phyloP scores from a whole-genome alignment of 1,284 basidiomycete species.

The Microstroma glucosiphilum region DNA sequence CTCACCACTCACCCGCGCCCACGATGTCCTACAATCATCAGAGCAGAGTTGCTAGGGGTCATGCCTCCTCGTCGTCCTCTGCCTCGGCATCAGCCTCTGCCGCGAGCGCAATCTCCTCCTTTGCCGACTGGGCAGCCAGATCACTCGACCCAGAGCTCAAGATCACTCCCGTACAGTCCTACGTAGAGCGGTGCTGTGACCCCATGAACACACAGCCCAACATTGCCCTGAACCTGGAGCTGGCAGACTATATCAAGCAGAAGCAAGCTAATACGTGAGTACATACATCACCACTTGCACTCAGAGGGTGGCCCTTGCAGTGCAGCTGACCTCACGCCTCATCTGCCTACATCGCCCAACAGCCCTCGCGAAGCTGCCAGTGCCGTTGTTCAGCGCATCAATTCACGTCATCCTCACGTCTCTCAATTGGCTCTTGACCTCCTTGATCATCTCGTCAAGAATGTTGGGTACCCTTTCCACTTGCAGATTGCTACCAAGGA shows the following conservation, averaged over 20 bases:
- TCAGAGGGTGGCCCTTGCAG: neutral
- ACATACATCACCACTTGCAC: slow-evolving; percentile 17
- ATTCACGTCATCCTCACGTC: slow-evolving; percentile 83
- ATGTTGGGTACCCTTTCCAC: slow-evolving; percentile 93
- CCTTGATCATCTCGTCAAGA: slow-evolving; percentile 87
- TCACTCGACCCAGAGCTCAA: slow-evolving; percentile 36
- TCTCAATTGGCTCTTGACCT: slow-evolving; percentile 67
- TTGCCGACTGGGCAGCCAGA: slow-evolving; percentile 37
- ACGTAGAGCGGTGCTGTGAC: slow-evolving; percentile 71
- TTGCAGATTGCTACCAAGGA: slow-evolving; percentile 98
- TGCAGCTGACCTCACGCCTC: neutral
- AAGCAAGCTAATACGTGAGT: slow-evolving; percentile 95
- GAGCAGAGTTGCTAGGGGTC: neutral
- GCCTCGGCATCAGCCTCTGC: slow-evolving; percentile 15
- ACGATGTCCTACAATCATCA: slow-evolving; percentile 12
- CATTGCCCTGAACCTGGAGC: slow-evolving; percentile 83
- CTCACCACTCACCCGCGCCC: too few species aligned
- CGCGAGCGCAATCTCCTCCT: slow-evolving; percentile 24
- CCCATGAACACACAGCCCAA: slow-evolving; percentile 80
- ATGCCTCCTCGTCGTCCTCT: slow-evolving; percentile 11
- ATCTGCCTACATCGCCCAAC: neutral
- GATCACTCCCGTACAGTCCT: slow-evolving; percentile 31
- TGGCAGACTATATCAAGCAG: slow-evolving; percentile 83
- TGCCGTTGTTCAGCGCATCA: slow-evolving; percentile 70
- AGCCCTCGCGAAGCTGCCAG: slow-evolving; percentile 78